Percentiles rank a stretch among this genome's conserved stretches.
These are phyloP conservation scores for Solanum chmielewskii DNA, from an alignment of 257 asterid genomes.

Conservation along the genomic window DNA sequence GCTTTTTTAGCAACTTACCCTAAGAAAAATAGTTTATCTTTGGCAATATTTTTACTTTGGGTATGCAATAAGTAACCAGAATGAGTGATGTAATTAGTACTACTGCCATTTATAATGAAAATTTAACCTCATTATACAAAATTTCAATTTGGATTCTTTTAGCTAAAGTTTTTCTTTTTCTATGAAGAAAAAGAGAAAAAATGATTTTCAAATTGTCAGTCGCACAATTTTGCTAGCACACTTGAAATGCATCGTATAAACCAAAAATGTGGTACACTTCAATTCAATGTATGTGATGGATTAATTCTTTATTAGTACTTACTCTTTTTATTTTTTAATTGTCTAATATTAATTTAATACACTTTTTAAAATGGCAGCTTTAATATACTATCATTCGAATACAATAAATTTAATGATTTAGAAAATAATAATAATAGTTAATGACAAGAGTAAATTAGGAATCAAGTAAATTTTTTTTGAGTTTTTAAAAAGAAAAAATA, in stretches of 20 bases:
- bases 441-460: too few species aligned
- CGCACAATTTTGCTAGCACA: not conserved
- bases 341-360: too few species aligned
- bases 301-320: too few species aligned
- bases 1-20: not conserved
- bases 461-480: too few species aligned
- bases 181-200: not conserved
- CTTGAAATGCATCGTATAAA: not conserved
- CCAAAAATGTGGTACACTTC: too few species aligned
- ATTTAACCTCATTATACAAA: not conserved
- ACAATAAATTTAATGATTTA: too few species aligned
- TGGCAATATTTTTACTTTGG: not conserved
- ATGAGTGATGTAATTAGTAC: not conserved
- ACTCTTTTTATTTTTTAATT: too few species aligned
- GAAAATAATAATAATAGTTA: too few species aligned
- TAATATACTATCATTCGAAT: too few species aligned
- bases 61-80: not conserved
- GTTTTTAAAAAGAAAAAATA: too few species aligned
- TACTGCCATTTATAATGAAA: not conserved
- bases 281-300: too few species aligned
- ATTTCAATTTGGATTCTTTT: not conserved
- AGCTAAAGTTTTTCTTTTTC: not conserved
- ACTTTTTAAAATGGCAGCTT: too few species aligned
- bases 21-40: not conserved
- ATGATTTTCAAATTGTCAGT: not conserved